A percentile compares a stretch with the other conserved stretches of the same genome.
Conservation (phyloP, 495 filamentous ascomycete genomes). For the Lasiosphaeris hirsuta region DNA sequence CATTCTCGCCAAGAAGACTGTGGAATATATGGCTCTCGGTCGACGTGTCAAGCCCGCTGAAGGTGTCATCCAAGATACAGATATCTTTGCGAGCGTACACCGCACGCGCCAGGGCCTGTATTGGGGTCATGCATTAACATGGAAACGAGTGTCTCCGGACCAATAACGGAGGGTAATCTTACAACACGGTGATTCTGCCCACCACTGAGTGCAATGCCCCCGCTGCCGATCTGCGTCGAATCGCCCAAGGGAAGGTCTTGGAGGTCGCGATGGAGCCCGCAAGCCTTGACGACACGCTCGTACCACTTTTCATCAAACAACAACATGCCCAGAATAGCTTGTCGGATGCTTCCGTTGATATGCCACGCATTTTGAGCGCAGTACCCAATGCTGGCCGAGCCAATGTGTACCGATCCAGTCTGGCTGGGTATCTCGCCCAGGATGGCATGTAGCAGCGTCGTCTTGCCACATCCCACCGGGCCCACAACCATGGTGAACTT, state of each 20-base stretch:
- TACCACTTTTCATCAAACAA: conserved; percentile 38
- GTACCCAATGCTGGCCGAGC: conserved; percentile 30
- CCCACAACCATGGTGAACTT: conserved; percentile 53
- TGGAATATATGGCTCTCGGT: conserved; percentile 60
- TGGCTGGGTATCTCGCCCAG: conserved; percentile 52
- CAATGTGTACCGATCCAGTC: conserved; percentile 27
- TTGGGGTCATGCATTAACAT: not conserved
- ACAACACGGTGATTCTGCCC: conserved; percentile 42
- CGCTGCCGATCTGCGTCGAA: conserved; percentile 30
- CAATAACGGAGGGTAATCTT: not conserved
- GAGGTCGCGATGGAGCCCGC: conserved; percentile 37
- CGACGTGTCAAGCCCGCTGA: conserved; percentile 54
- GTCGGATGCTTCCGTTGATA: conserved; percentile 34
- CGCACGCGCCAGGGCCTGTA: conserved; percentile 21
- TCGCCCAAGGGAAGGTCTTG: conserved; percentile 32
- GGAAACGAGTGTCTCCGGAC: not conserved
- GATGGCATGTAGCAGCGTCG: conserved; percentile 54
- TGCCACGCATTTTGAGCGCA: conserved; percentile 33
- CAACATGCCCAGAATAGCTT: conserved; percentile 35
- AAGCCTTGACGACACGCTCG: conserved; percentile 34
- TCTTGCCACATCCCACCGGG: conserved; percentile 60
- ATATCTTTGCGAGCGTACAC: conserved; percentile 23
- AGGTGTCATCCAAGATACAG: conserved; percentile 23
- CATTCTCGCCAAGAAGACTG: conserved; percentile 46
- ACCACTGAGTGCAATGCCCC: conserved; percentile 35